Evolutionary conservation across 208 protist species (phyloP), one percentile per base, ranked within the genome.

Genomic region (Trypanosoma grayi): DNA sequence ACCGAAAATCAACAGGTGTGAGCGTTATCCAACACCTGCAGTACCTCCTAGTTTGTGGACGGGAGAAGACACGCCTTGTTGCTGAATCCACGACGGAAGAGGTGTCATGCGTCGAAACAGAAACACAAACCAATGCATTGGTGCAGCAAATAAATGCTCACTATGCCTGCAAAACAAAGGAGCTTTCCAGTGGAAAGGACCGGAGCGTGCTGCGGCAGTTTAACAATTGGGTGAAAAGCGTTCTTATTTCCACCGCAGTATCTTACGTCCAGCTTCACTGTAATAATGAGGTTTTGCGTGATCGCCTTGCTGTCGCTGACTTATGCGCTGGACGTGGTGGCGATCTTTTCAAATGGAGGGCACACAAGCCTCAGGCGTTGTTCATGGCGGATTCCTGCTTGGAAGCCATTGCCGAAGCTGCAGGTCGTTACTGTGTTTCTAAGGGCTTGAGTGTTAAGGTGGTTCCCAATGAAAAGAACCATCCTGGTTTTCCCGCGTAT

Each of bases 281-380:
- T 64, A 8, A 39, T 53, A 28, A 31, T 5, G 28, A 64, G 4
- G 9, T 20, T 25, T 31, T 40, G 0, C 9, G 37, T 33, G 40
- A 59, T 36, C 25, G 34, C 18, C 51, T 83, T 14, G 71, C 67
- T 30, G 69, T 77, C 6, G 56, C 80, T 22, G 87, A 92, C 36
- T n/a, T 90, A 28, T 92, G 87, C 70, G 86, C 71, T 41, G 82
- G 84, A 30, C 79, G 87, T 34, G 84, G 87, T 30, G 84, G 83
- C 28, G 83, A 92, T 58, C 74, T 94, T 20, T 76, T 77, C 28
- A 94, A 91, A 65, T 94, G 84, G 82, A 75, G 76, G 47, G 70
- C 69, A 13, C 46, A 85, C 30, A 58, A 50, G 24, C 83, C 83
- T 5, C 43, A 60, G 13, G 81, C 81, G 53, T 39, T 94, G 18